Conservation (phyloP, 179 eudicot genomes). For the Beta lomatogona region DNA sequence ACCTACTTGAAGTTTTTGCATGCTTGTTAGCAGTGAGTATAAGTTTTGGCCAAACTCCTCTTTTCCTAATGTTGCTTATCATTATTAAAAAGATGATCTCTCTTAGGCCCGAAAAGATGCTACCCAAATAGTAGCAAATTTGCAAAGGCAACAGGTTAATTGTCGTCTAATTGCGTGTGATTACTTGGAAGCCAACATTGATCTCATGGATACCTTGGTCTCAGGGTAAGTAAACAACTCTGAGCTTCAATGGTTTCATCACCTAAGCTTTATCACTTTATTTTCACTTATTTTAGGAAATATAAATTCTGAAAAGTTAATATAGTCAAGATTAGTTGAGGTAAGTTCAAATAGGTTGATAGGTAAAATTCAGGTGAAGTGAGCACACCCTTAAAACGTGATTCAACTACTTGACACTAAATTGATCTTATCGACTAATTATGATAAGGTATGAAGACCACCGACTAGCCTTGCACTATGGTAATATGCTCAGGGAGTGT, state of each 20-base stretch:
- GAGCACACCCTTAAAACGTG: not conserved
- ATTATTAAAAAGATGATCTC: slow-evolving; percentile 34
- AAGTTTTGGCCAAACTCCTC: slow-evolving; percentile 5
- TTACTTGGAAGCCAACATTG: slow-evolving; percentile 68
- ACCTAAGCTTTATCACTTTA: not conserved
- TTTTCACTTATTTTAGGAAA: no score
- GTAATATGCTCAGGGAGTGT: slow-evolving; percentile 75
- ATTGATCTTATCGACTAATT: not conserved
- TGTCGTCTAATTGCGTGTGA: slow-evolving; percentile 72
- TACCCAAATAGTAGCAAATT: slow-evolving; percentile 70
- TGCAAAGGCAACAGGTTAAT: slow-evolving; percentile 74
- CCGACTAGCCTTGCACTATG: slow-evolving; percentile 62
- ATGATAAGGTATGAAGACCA: slow-evolving; percentile 63
- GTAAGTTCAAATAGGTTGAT: no score
- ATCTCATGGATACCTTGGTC: slow-evolving; percentile 62
- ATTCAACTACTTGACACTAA: not conserved
- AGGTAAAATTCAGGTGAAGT: no score
- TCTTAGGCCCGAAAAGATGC: slow-evolving; percentile 69
- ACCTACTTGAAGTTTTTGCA: not conserved
- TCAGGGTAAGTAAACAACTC: slow-evolving; percentile 48
- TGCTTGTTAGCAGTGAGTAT: not conserved
- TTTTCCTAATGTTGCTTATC: slow-evolving; percentile 33
- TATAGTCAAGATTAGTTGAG: no score
- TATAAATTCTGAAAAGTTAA: no score
- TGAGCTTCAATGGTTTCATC: not conserved